Evolutionary conservation across 2,329 filamentous ascomycete species (phyloP), one percentile per base, ranked within the genome.

Genomic region (Pseudocercospora pini-densiflorae): DNA sequence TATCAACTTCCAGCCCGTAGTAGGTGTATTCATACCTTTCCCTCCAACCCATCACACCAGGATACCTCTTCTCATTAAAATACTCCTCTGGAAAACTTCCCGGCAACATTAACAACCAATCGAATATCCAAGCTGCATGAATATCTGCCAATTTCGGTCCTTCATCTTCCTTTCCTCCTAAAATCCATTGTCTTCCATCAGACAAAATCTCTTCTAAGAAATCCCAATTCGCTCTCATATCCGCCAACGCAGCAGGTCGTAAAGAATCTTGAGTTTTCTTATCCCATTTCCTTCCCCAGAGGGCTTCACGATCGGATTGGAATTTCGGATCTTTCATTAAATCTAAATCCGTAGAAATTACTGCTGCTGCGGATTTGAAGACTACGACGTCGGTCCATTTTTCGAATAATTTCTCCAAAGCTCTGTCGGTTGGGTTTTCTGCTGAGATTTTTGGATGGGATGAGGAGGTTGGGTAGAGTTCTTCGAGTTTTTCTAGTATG

Each of bases 401-500:
- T 45, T 85, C 82, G 10, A 82, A 83, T 77, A 86, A 85, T 36
- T 78, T 79, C 61, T 87, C 84, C 24, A 92, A 79, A 92, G 82
- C 19, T 81, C 81, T 70, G 87, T 82, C 1, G 88, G 61, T 5
- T 84, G 85, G 36, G 74, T 31, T 75, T 74, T 71, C 1, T 78
- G 71, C 21, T 36, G 81, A 76, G 43, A 80, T 79, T 29, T 70
- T 63, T n/a, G 72, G 72, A 64, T 72, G 69, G 29, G 71, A 59
- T 7, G 51, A 36, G 31, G 68, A 71, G 1, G 70, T 68, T 0
- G 85, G 85, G 74, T 85, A 87, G 40, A 85, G 79, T 1, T 80
- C 72, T 72, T 92, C 88, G 1, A 93, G 86, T 76, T 88, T 89
- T 27, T 78, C 77, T 21, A 93, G 77, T 71, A 92, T 92, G 23